A percentile compares a stretch with the other conserved stretches of the same genome.
Conservation (phyloP, 192 early-diverging fungal genomes). For the Phycomyces blakesleeanus region DNA sequence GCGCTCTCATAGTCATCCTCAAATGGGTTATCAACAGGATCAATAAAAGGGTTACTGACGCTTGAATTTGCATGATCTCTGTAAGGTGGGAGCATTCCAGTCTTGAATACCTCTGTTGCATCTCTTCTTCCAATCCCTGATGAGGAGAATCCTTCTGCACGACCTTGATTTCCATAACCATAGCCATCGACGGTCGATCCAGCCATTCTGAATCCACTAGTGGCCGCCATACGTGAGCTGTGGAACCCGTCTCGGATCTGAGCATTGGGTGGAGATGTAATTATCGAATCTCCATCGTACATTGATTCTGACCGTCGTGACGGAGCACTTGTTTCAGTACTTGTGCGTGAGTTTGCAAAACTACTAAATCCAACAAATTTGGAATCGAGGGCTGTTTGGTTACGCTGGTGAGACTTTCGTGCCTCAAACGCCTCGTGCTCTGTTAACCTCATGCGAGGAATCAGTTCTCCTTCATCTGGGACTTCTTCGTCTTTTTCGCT, state of each 20-base stretch:
- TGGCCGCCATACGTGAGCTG: slow-evolving; percentile 16
- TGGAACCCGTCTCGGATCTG: slow-evolving; percentile 21
- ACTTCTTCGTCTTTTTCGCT: neutral
- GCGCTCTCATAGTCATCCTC: slow-evolving; percentile 16
- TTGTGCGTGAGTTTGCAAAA: neutral
- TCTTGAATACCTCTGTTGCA: no score
- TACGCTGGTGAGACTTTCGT: slow-evolving; percentile 1
- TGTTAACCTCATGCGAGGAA: slow-evolving; percentile 19
- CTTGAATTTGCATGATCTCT: slow-evolving; percentile 7
- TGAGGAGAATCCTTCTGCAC: neutral
- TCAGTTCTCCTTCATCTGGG: neutral
- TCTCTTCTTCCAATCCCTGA: no score
- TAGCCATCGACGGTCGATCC: neutral
- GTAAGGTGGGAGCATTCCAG: neutral
- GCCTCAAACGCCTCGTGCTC: slow-evolving; percentile 23
- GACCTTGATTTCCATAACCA: neutral
- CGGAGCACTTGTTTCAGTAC: neutral
- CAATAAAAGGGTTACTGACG: slow-evolving; percentile 21
- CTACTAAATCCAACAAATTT: slow-evolving; percentile 21
- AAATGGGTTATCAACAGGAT: slow-evolving; percentile 30
- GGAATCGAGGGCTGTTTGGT: slow-evolving; percentile 17
- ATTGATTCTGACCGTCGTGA: neutral
- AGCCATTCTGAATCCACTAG: neutral
- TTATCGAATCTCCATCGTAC: neutral
- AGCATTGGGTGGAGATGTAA: slow-evolving; percentile 18